A percentile compares a stretch with the other conserved stretches of the same genome.
Evolutionary conservation across 2,329 filamentous ascomycete genomes (phyloP).

Genomic region (Fonsecaea multimorphosa): DNA sequence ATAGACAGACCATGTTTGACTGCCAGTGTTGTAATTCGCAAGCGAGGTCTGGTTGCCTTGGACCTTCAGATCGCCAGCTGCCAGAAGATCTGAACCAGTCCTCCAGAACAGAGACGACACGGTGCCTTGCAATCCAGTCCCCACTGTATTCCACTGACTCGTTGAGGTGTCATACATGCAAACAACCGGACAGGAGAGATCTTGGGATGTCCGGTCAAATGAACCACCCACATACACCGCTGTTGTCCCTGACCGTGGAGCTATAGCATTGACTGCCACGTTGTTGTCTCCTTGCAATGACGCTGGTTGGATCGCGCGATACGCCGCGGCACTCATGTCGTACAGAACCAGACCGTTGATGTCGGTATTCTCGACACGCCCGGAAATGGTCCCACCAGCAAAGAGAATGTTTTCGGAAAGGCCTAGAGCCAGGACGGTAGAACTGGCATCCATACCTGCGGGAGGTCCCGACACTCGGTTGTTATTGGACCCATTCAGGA

Average conservation of each 20-base stretch:
- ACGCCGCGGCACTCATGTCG: slow-evolving; percentile 70
- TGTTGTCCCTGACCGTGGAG: slow-evolving; percentile 69
- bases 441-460: slow-evolving; percentile 69
- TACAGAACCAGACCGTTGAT: slow-evolving; percentile 81
- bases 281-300: slow-evolving; percentile 72
- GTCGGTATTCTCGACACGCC: slow-evolving; percentile 65
- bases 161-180: slow-evolving; percentile 76
- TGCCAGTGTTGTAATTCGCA: slow-evolving; percentile 73
- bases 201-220: slow-evolving; percentile 77
- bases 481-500: slow-evolving; percentile 77
- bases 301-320: slow-evolving; percentile 72
- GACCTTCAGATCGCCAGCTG: slow-evolving; percentile 76
- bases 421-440: slow-evolving; percentile 75
- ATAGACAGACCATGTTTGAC: slow-evolving; percentile 69
- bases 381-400: slow-evolving; percentile 80
- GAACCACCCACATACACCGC: slow-evolving; percentile 86
- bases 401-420: slow-evolving; percentile 72
- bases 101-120: slow-evolving; percentile 79
- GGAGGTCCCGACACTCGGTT: slow-evolving; percentile 73
- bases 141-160: slow-evolving; percentile 80
- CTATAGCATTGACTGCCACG: slow-evolving; percentile 77
- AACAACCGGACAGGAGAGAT: slow-evolving; percentile 78
- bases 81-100: slow-evolving; percentile 72
- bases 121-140: slow-evolving; percentile 71
- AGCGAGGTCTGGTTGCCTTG: slow-evolving; percentile 70